phyloP scores from a whole-genome alignment of 2,329 filamentous ascomycete species.

The Macroventuria anomochaeta region DNA sequence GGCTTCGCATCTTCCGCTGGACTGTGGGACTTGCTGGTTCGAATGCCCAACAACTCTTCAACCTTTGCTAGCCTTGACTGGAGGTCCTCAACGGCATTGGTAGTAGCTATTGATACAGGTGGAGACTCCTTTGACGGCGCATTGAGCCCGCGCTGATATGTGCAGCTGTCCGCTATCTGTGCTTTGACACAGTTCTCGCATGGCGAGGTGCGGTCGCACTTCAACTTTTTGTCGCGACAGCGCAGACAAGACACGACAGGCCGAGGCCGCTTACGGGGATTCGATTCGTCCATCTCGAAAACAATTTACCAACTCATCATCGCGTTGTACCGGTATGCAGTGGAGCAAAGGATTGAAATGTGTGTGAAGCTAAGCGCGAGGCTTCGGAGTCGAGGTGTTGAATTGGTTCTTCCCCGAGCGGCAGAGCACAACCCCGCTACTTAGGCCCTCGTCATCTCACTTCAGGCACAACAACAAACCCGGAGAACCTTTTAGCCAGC shows the following conservation, averaged over 20 bases:
- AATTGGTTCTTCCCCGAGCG: background rate
- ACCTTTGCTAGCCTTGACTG: conserved; percentile 27
- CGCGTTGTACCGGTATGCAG: background rate
- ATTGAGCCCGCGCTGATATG: conserved; percentile 14
- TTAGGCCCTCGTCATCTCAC: background rate
- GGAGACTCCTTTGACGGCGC: background rate
- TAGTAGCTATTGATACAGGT: background rate
- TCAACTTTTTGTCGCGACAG: conserved; percentile 37
- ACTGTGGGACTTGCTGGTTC: background rate
- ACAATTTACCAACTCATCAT: background rate
- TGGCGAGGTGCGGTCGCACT: conserved; percentile 33
- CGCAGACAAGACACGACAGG: conserved; percentile 35
- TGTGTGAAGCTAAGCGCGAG: background rate
- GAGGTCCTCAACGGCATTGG: conserved; percentile 22
- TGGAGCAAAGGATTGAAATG: background rate
- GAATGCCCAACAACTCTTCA: conserved; percentile 26
- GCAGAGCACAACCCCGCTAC: background rate
- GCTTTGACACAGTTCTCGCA: conserved; percentile 36
- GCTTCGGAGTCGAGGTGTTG: background rate
- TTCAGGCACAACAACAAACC: background rate
- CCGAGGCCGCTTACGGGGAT: conserved; percentile 28
- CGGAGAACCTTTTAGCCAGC: background rate
- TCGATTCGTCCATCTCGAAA: conserved; percentile 22
- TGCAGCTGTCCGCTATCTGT: conserved; percentile 23
- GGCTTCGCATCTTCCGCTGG: background rate